These are phyloP conservation scores for Capsella bursapastoris DNA, from an alignment of 345 rosid genomes.

Conservation along the genomic window DNA sequence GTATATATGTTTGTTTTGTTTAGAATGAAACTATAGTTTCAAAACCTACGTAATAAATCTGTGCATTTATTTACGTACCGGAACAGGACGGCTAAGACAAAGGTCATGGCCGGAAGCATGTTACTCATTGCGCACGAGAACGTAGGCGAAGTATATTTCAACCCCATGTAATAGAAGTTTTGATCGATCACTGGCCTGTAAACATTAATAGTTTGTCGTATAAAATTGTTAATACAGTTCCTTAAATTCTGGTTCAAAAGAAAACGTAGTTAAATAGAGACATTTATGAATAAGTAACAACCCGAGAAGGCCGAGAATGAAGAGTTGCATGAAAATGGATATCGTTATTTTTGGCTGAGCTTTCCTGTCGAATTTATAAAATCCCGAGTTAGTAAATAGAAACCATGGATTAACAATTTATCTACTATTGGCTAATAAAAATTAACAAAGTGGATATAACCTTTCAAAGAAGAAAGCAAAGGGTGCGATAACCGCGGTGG, in stretches of 20 bases:
- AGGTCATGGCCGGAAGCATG: slow-evolving; percentile 79
- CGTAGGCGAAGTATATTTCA: slow-evolving; percentile 82
- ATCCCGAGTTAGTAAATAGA: not conserved
- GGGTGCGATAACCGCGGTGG: slow-evolving; percentile 66
- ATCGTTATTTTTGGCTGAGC: slow-evolving; percentile 38
- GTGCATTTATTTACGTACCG: slow-evolving; percentile 48
- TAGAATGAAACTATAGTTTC: not conserved
- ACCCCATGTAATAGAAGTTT: slow-evolving; percentile 63
- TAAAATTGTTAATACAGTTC: slow-evolving; percentile 2
- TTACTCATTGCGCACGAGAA: slow-evolving; percentile 79
- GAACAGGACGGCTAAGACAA: slow-evolving; percentile 73
- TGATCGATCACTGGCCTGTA: slow-evolving; percentile 51
- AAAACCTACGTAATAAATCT: not conserved
- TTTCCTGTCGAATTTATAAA: slow-evolving; percentile 12
- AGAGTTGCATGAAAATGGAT: slow-evolving; percentile 42
- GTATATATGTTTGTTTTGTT: not conserved
- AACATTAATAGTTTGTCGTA: not conserved
- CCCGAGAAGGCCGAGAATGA: slow-evolving; percentile 45
- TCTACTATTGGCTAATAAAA: not conserved
- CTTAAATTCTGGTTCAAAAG: not conserved
- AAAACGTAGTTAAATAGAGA: not conserved
- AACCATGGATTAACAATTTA: not conserved
- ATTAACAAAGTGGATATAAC: slow-evolving; percentile 26
- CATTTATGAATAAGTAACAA: slow-evolving; percentile 1
- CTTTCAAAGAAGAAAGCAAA: slow-evolving; percentile 75